phyloP scores from a whole-genome alignment of 345 rosid genomes.

The Eucalyptus grandis region DNA sequence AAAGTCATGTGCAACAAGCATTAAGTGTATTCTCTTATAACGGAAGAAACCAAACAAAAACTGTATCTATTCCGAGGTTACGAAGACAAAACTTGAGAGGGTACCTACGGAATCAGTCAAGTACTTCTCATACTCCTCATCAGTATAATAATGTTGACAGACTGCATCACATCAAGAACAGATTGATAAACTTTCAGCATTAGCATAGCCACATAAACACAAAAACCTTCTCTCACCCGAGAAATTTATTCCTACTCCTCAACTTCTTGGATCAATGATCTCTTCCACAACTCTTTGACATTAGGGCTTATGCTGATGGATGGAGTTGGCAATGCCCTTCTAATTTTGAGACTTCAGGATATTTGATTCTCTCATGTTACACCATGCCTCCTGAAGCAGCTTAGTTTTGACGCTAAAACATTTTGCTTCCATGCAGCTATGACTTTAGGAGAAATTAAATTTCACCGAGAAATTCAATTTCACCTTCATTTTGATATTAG shows the following conservation, averaged over 20 bases:
- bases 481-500: neutral
- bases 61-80: neutral
- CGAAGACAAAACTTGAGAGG: constrained; percentile 2
- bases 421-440: neutral
- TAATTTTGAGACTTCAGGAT: constrained; percentile 23
- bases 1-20: neutral
- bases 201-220: neutral
- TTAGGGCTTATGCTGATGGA: constrained; percentile 30
- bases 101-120: constrained; percentile 81
- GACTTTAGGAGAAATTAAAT: neutral
- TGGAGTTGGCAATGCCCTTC: constrained; percentile 27
- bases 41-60: neutral
- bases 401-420: neutral
- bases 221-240: neutral
- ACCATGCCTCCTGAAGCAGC: neutral
- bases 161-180: constrained; percentile 28
- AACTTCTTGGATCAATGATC: too few species aligned
- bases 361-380: neutral
- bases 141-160: constrained; percentile 60
- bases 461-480: neutral
- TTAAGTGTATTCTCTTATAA: neutral
- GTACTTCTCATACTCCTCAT: constrained; percentile 77
- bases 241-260: too few species aligned
- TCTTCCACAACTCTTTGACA: too few species aligned
- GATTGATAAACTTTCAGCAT: neutral